Percentiles rank a stretch among this genome's conserved stretches.
Evolutionary conservation across 352 stramenopile species (phyloP).

Genomic region (Phytophthora colocasiae): DNA sequence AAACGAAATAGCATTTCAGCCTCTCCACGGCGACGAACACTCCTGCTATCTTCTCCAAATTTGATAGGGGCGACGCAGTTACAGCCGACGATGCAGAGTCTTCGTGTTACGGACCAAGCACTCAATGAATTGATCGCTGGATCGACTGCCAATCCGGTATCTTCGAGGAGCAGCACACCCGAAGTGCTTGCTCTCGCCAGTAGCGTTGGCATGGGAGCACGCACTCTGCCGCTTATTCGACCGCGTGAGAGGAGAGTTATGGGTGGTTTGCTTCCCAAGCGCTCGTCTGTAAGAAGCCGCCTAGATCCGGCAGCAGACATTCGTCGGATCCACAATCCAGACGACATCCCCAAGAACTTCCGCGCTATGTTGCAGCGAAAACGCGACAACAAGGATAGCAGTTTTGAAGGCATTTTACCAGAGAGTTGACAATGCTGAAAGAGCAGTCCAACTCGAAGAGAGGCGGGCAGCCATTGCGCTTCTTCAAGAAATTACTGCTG

Average conservation of each 20-base stretch:
- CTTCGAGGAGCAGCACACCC: slow-evolving; percentile 18
- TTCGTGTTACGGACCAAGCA: slow-evolving; percentile 28
- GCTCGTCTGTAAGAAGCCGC: slow-evolving; percentile 65
- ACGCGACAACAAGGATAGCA: slow-evolving; percentile 38
- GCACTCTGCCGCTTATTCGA: slow-evolving; percentile 59
- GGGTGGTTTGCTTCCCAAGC: slow-evolving; percentile 73
- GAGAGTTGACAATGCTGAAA: slow-evolving; percentile 18
- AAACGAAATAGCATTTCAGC: not conserved
- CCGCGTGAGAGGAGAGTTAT: slow-evolving; percentile 65
- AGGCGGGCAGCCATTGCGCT: not conserved
- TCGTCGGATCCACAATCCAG: slow-evolving; percentile 71
- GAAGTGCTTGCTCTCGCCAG: slow-evolving; percentile 35
- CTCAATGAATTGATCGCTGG: slow-evolving; percentile 32
- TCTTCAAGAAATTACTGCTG: no score
- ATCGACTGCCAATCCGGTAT: slow-evolving; percentile 17
- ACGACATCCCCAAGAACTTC: slow-evolving; percentile 80
- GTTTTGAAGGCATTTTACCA: slow-evolving; percentile 44
- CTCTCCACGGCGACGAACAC: slow-evolving; percentile 23
- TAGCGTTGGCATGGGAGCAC: slow-evolving; percentile 46
- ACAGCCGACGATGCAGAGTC: slow-evolving; percentile 18
- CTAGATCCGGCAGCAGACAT: slow-evolving; percentile 74
- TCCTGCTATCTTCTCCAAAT: slow-evolving; percentile 4
- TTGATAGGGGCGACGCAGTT: slow-evolving; percentile 8
- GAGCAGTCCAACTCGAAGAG: not conserved
- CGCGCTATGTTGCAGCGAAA: slow-evolving; percentile 67